Base-by-base conservation (phyloP, 2,329 filamentous ascomycete genomes). In the Aspergillus aculeatus region DNA sequence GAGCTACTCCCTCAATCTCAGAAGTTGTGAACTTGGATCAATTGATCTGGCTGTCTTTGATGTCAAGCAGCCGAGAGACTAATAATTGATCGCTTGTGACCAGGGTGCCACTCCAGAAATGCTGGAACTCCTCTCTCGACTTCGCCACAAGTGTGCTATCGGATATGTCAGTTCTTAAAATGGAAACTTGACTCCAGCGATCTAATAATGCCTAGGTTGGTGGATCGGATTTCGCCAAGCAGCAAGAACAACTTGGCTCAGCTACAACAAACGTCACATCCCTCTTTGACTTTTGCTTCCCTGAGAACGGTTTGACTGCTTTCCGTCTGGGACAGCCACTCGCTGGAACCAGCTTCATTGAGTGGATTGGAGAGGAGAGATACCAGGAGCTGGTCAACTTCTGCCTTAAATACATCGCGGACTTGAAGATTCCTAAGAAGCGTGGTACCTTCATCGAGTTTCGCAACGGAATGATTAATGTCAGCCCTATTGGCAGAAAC, bases 271-370 rank as follows among this genome's bases (percentile, higher is more conserved):
- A 82, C 68, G 94, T 98, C 62, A 92, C 88, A 55, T 82, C 86
- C 63, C 87, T 98, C 71, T 99, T 99, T 82, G 95, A 99, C 83
- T 99, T 91, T 81, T 95, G 90, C 85, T 99, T 99, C 81, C 83
- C 92, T 60, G 95, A 99, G 82, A 99, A 99, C 80, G 95, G 95
- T 11, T 86, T 99, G 68, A 96, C 90, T 1, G 95, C 94, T 48
- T 96, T 85, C 83, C 92, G 92, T 73, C 80, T 93, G 71, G 95
- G 94, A 70, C 78, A 88, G 75, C 83, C 85, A 57, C 86, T 98
- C 59, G 82, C 88, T 1, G 87, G 86, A 71, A 89, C 89, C 78
- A 91, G 86, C 79, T 99, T 98, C 85, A 96, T 98, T 81, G 78
- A 86, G 69, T 96, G 89, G 88, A 83, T 98, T 64, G 95, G 95